These are phyloP conservation scores for Pichia nakasei DNA, from an alignment of 805 yeast species.

Conservation along the genomic window DNA sequence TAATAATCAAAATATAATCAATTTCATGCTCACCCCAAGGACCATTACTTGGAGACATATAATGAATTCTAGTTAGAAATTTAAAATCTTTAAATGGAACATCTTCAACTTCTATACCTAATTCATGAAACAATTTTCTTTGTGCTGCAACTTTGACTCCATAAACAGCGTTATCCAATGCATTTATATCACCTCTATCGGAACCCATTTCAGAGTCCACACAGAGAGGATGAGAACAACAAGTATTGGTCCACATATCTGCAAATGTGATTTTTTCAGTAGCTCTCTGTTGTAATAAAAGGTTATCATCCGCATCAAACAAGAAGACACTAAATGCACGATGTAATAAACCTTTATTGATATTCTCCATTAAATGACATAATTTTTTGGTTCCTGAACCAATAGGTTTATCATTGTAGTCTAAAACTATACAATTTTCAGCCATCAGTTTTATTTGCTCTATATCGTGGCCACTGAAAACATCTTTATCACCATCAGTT, in stretches of 20 bases:
- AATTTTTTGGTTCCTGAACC: slow-evolving; percentile 93
- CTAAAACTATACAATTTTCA: slow-evolving; percentile 90
- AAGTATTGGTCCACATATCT: slow-evolving; percentile 96
- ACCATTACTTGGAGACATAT: slow-evolving; percentile 74
- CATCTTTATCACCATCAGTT: slow-evolving; percentile 25
- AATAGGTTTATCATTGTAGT: slow-evolving; percentile 75
- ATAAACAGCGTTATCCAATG: slow-evolving; percentile 48
- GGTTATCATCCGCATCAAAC: slow-evolving; percentile 66
- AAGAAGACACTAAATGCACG: slow-evolving; percentile 95
- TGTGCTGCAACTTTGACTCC: slow-evolving; percentile 88
- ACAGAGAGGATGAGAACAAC: slow-evolving; percentile 96
- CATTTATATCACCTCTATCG: slow-evolving; percentile 20
- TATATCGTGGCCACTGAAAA: slow-evolving; percentile 83
- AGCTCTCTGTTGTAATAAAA: slow-evolving; percentile 91
- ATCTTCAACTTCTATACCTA: slow-evolving; percentile 61
- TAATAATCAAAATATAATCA: slow-evolving; percentile 82
- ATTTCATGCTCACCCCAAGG: slow-evolving; percentile 97
- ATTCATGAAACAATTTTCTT: slow-evolving; percentile 86
- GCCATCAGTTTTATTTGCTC: slow-evolving; percentile 95
- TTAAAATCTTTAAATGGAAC: slow-evolving; percentile 61
- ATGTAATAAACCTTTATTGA: slow-evolving; percentile 78
- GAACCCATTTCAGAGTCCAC: slow-evolving; percentile 72
- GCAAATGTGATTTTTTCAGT: slow-evolving; percentile 95
- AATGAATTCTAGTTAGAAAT: slow-evolving; percentile 89
- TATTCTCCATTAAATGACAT: slow-evolving; percentile 83